Conservation (phyloP, 2,329 filamentous ascomycete species). For the Neoarthrinium moseri region DNA sequence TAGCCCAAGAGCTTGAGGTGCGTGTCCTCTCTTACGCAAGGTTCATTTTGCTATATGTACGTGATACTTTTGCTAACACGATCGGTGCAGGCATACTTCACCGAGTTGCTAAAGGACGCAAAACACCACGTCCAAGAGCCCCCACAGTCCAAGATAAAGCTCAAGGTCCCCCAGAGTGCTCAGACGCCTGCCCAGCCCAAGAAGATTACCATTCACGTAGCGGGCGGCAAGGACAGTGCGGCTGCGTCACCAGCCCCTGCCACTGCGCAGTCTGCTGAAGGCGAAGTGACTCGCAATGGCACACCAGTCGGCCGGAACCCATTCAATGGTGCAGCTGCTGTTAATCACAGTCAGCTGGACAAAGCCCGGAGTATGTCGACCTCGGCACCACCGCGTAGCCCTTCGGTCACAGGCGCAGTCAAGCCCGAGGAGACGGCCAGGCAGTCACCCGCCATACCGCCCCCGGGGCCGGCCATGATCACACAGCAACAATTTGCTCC, state of each 20-base stretch:
- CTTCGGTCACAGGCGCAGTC: slow-evolving; percentile 31
- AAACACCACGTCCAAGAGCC: slow-evolving; percentile 72
- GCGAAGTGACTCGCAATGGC: slow-evolving; percentile 28
- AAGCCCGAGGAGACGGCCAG: slow-evolving; percentile 36
- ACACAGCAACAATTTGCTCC: slow-evolving; percentile 25
- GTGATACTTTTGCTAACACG: slow-evolving; percentile 17
- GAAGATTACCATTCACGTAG: slow-evolving; percentile 70
- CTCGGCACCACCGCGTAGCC: slow-evolving; percentile 45
- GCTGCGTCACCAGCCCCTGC: slow-evolving; percentile 50
- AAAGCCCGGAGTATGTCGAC: slow-evolving; percentile 39
- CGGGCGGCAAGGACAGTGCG: slow-evolving; percentile 54
- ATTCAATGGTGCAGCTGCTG: slow-evolving; percentile 25
- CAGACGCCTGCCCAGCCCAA: slow-evolving; percentile 48
- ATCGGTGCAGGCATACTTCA: slow-evolving; percentile 61
- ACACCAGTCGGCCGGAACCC: slow-evolving; percentile 24
- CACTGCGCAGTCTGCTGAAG: slow-evolving; percentile 33
- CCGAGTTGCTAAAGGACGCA: slow-evolving; percentile 66
- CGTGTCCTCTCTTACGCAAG: no score
- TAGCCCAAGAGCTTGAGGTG: slow-evolving; percentile 82
- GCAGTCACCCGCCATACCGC: slow-evolving; percentile 29
- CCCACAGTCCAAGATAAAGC: slow-evolving; percentile 73
- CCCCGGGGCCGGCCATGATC: slow-evolving; percentile 23
- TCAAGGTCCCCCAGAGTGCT: slow-evolving; percentile 61
- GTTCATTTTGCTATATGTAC: background rate
- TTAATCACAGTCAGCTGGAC: slow-evolving; percentile 31